phyloP scores from a whole-genome alignment of 176 grass and related monocot genomes.

The Rhynchospora pubera region DNA sequence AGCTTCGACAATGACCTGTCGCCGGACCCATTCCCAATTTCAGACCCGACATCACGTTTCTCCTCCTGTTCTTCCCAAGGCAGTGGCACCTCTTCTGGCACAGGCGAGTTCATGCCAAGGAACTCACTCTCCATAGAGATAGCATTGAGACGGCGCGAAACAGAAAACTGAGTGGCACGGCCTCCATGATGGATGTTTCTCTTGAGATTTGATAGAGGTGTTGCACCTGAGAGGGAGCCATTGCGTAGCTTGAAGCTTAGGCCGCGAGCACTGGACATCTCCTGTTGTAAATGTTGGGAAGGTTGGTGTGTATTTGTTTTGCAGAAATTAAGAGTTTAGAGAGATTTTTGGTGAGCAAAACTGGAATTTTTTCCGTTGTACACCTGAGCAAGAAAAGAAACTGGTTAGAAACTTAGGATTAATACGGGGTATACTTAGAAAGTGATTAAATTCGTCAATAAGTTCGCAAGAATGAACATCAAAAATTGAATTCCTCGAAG shows the following conservation, averaged over 20 bases:
- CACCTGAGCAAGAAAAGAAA: background rate
- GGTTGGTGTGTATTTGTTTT: background rate
- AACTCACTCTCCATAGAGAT: constrained; percentile 53
- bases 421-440: background rate
- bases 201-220: constrained; percentile 20
- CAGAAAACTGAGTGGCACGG: constrained; percentile 28
- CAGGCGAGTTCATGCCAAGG: constrained; percentile 27
- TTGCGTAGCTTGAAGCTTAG: constrained; percentile 43
- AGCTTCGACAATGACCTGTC: constrained; percentile 54
- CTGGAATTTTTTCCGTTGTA: background rate
- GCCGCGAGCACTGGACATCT: constrained; percentile 70
- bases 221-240: constrained; percentile 15
- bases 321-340: constrained; percentile 6
- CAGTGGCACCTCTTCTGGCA: constrained; percentile 50
- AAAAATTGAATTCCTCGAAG: background rate
- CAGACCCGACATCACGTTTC: constrained; percentile 27
- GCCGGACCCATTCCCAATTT: background rate
- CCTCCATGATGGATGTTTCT: constrained; percentile 16
- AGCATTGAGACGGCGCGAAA: constrained; percentile 30
- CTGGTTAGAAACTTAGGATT: background rate
- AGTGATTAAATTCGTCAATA: background rate
- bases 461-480: background rate
- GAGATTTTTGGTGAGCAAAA: constrained; percentile 1
- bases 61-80: constrained; percentile 26
- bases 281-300: constrained; percentile 7